Evolutionary conservation across 179 eudicot species (phyloP), one percentile per base, ranked within the genome.

Genomic region (Dionaea muscipula): DNA sequence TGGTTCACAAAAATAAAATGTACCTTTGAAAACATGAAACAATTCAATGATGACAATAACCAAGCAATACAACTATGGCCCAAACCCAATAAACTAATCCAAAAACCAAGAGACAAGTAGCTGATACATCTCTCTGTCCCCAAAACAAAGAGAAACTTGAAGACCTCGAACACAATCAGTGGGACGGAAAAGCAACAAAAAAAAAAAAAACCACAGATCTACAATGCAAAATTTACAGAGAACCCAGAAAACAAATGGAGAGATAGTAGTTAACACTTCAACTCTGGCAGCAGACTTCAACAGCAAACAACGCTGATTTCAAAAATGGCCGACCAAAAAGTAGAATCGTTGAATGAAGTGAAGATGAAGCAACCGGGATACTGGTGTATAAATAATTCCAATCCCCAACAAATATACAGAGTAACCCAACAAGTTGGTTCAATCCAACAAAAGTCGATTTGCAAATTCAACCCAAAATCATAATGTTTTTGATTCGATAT

Each of bases 311-410:
- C 62, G 67, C 65, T 62, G 65, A 57, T 61, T 66, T 60, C 38
- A 45, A 47, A 5, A 20, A 33, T 50, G 53, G 63, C 56, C 49
- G 23, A 61, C n/a, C 35, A 47, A 28, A 59, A 26, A 13, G 44
- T 16, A 36, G 25, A 41, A 33, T 58, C 40, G 21, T 62, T 41
- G 31, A 65, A 67, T 68, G 72, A 60, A 72, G 72, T 72, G 51
- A 60, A 72, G 47, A 23, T 44, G 70, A 72, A 72, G 73, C 73
- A 72, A 72, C 72, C n/a, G n/a, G n/a, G n/a, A n/a, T n/a, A n/a
- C n/a, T n/a, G n/a, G n/a, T n/a, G n/a, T n/a, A n/a, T n/a, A n/a
- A n/a, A 55, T 2, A 1, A 27, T 2, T 40, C 46, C 45, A 56
- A 10, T 45, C n/a, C 33, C 44, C 55, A 51, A 35, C 12, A 36